phyloP scores from a whole-genome alignment of 768 basidiomycete genomes.

The Calocera viscosa region DNA sequence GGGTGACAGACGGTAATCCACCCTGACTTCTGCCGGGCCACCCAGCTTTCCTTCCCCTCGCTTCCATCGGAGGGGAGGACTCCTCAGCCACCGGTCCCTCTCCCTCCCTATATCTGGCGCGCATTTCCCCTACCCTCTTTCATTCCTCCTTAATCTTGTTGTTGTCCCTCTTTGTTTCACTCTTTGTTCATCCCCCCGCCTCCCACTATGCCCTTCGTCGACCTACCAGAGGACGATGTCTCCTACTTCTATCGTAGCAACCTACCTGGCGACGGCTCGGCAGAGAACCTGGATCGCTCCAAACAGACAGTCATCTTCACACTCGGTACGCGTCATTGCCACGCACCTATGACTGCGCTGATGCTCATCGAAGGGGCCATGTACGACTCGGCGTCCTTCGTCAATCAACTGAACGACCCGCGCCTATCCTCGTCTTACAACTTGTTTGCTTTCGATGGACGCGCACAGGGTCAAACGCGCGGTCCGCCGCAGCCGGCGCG shows the following conservation, averaged over 20 bases:
- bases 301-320: conserved; percentile 2
- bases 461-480: conserved; percentile 14
- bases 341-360: neutral
- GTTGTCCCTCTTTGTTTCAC: neutral
- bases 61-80: neutral
- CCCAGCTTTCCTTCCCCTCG: too few species aligned
- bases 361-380: neutral
- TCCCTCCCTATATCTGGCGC: neutral
- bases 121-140: neutral
- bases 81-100: neutral
- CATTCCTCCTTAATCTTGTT: neutral
- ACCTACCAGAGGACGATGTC: conserved; percentile 8
- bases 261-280: conserved; percentile 6
- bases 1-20: too few species aligned
- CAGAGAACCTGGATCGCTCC: neutral
- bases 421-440: conserved; percentile 16
- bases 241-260: conserved; percentile 7
- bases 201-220: conserved; percentile 4
- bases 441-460: conserved; percentile 16
- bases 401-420: conserved; percentile 17
- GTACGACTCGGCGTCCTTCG: neutral
- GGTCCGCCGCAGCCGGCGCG: neutral
- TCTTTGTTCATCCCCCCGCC: neutral
- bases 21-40: too few species aligned
- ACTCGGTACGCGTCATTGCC: neutral